A percentile compares a stretch with the other conserved stretches of the same genome.
Evolutionary conservation across 768 basidiomycete genomes (phyloP).

Genomic region (Auricularia sp.): DNA sequence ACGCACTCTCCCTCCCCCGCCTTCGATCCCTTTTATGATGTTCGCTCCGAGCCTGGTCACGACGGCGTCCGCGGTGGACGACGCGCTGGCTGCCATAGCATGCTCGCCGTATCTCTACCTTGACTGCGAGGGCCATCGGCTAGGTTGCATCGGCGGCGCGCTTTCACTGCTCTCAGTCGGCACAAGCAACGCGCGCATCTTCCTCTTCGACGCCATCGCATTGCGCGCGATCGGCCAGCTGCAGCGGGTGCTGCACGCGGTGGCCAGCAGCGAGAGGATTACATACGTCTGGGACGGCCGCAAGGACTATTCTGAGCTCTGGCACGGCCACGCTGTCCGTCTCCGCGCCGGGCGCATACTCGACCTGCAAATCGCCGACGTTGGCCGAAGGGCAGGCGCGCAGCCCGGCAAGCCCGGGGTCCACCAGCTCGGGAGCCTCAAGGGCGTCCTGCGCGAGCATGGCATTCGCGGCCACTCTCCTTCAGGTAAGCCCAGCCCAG

Average conservation of each 20-base stretch:
- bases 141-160: constrained; percentile 22
- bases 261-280: constrained; percentile 19
- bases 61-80: not conserved
- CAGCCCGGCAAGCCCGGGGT: constrained; percentile 12
- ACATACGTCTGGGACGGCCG: constrained; percentile 36
- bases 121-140: constrained; percentile 31
- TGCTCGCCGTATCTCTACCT: constrained; percentile 16
- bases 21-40: too few relatives aligned
- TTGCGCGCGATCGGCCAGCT: constrained; percentile 9
- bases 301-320: constrained; percentile 30
- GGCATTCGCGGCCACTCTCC: constrained; percentile 14
- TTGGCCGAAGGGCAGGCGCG: constrained; percentile 16
- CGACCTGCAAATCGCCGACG: constrained; percentile 33
- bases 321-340: constrained; percentile 15
- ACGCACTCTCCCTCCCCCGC: too few relatives aligned
- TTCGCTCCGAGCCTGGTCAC: not conserved
- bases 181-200: constrained; percentile 20
- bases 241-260: constrained; percentile 18
- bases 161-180: constrained; percentile 29
- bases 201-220: constrained; percentile 27
- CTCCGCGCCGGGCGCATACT: constrained; percentile 21
- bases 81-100: constrained; percentile 7
- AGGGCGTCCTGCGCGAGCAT: constrained; percentile 21
- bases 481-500: constrained; percentile 15
- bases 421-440: constrained; percentile 27